Evolutionary conservation across 371 early-diverging fungal species (phyloP).

Genomic region (Mucor indicus): DNA sequence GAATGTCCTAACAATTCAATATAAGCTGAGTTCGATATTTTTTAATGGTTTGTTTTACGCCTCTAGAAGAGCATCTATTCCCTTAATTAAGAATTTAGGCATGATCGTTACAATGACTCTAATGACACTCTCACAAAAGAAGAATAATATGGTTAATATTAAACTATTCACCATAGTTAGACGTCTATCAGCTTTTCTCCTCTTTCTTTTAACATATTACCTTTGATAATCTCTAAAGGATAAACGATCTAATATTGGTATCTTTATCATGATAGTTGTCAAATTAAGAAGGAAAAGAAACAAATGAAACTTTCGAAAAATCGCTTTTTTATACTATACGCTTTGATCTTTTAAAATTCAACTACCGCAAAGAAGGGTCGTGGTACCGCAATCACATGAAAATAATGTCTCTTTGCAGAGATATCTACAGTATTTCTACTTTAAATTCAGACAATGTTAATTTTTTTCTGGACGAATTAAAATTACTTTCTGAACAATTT

Average conservation of each 20-base stretch:
- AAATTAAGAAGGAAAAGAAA: not conserved
- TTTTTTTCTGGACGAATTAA: too few relatives aligned
- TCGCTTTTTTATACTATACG: too few relatives aligned
- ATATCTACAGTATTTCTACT: too few relatives aligned
- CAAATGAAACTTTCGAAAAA: not conserved
- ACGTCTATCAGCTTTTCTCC: not conserved
- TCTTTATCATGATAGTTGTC: slow-evolving; percentile 10
- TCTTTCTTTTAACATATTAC: slow-evolving; percentile 8
- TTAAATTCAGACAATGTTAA: too few relatives aligned
- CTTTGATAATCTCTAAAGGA: slow-evolving; percentile 51
- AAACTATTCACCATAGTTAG: slow-evolving; percentile 28
- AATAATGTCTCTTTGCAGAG: too few relatives aligned
- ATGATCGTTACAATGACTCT: slow-evolving; percentile 65
- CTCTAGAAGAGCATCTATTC: slow-evolving; percentile 36
- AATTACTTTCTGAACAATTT: too few relatives aligned
- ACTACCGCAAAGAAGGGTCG: too few relatives aligned
- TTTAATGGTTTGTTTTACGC: slow-evolving; percentile 31
- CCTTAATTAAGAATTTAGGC: slow-evolving; percentile 52
- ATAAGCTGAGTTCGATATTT: not conserved
- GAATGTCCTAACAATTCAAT: slow-evolving; percentile 26
- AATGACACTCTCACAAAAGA: slow-evolving; percentile 65
- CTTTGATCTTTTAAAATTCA: too few relatives aligned
- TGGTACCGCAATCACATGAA: too few relatives aligned
- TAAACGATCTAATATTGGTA: slow-evolving; percentile 52
- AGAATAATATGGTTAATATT: slow-evolving; percentile 60